Percentiles rank a stretch among this genome's conserved stretches.
These are phyloP conservation scores for Cenchrus purpureus DNA, from an alignment of 176 grass and related monocot species.

Conservation along the genomic window DNA sequence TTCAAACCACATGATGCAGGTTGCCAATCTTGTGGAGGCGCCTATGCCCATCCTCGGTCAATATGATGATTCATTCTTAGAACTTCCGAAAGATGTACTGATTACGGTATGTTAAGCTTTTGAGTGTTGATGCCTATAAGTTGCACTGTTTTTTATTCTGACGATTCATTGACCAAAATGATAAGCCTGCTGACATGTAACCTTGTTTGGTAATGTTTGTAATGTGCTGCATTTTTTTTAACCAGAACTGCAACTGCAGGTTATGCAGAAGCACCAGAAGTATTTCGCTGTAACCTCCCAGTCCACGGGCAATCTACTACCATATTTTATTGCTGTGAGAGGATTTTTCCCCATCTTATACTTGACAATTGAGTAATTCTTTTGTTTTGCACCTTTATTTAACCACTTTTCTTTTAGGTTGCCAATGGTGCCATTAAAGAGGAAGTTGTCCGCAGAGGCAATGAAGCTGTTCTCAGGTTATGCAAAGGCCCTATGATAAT, in stretches of 20 bases:
- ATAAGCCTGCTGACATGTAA: constrained; percentile 13
- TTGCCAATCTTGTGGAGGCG: constrained; percentile 88
- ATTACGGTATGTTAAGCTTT: constrained; percentile 73
- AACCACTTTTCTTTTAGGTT: constrained; percentile 63
- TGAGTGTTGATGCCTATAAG: background rate
- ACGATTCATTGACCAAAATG: constrained; percentile 2
- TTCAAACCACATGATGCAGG: constrained; percentile 48
- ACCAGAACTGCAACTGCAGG: constrained; percentile 53
- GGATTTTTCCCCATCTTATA: constrained; percentile 31
- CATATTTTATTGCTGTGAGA: constrained; percentile 92
- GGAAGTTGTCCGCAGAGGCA: constrained; percentile 86
- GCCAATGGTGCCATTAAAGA: constrained; percentile 81
- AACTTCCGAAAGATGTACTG: constrained; percentile 92
- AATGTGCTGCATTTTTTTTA: constrained; percentile 15
- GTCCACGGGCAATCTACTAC: constrained; percentile 71
- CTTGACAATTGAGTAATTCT: constrained; percentile 10
- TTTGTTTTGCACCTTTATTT: background rate
- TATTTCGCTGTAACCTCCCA: constrained; percentile 78
- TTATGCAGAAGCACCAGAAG: constrained; percentile 98
- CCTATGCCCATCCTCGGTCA: constrained; percentile 85
- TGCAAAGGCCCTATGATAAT: constrained; percentile 16
- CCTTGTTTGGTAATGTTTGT: background rate
- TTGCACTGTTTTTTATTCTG: constrained; percentile 8
- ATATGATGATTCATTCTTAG: constrained; percentile 89
- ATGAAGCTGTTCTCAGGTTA: constrained; percentile 96